Conservation (phyloP, 257 asterid species). For the Striga asiatica region DNA sequence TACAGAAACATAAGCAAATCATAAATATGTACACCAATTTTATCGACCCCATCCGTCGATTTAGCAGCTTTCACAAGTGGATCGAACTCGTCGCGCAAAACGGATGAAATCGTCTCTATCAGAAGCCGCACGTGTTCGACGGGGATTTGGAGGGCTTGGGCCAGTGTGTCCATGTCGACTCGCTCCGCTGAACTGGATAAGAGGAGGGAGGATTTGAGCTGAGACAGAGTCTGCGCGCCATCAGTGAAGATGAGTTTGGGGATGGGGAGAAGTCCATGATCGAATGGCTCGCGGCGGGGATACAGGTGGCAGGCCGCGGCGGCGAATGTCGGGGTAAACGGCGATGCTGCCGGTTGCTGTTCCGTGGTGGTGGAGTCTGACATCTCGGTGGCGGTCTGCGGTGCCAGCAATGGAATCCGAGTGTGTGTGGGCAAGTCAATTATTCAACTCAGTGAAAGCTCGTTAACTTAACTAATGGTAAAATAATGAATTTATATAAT, state of each 20-base stretch:
- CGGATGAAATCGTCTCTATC: constrained; percentile 52
- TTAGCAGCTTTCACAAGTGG: constrained; percentile 40
- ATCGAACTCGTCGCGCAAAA: constrained; percentile 47
- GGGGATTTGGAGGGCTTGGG: constrained; percentile 49
- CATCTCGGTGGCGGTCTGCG: constrained; percentile 32
- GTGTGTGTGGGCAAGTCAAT: too few species aligned
- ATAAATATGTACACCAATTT: constrained; percentile 50
- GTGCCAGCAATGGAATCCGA: constrained; percentile 11
- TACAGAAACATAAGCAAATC: constrained; percentile 75
- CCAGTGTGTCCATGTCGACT: constrained; percentile 30
- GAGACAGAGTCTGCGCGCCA: constrained; percentile 51
- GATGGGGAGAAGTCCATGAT: constrained; percentile 76
- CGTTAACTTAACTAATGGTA: too few species aligned
- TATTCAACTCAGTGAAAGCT: too few species aligned
- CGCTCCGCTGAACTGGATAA: constrained; percentile 34
- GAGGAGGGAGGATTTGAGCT: constrained; percentile 55
- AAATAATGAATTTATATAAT: too few species aligned
- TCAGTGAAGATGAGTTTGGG: constrained; percentile 71
- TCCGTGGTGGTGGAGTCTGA: constrained; percentile 24
- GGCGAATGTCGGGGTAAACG: constrained; percentile 11
- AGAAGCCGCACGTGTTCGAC: constrained; percentile 57
- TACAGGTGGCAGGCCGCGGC: constrained; percentile 30
- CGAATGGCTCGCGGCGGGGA: constrained; percentile 88
- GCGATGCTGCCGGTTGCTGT: constrained; percentile 14
- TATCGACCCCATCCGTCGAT: constrained; percentile 36